Evolutionary conservation across 805 yeast species (phyloP), one percentile per base, ranked within the genome.

Genomic region (Candida anglica): DNA sequence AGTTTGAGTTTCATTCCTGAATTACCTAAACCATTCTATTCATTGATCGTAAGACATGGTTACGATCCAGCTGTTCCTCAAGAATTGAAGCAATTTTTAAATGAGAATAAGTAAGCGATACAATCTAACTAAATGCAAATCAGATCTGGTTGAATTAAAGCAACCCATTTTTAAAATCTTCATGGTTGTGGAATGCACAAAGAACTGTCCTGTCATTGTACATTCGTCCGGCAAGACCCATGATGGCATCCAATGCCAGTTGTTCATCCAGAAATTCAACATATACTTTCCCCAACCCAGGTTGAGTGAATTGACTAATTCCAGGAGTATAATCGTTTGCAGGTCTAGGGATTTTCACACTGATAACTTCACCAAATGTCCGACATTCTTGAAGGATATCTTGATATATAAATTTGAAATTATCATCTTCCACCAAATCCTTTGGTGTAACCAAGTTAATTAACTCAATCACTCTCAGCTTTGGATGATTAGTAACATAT

Each of bases 1-100:
- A 82, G 91, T 27, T 71, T 88, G 25, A 86, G 93, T 33, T 84
- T 87, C 43, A 74, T 87, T 3, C 82, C 89, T 6, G 77, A 77
- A 48, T 59, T 88, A 5, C 94, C 95, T 0, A 74, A 71, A 20
- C 61, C 67, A 3, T 61, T 88, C 20, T 85, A 82, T 51, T 80
- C 74, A 40, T 53, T 81, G 37, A 62, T 84, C 24, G 71, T 69
- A 7, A 63, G 86, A 32, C 93, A 83, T 52, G 73, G 81, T 0
- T 73, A 64, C 43, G 89, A 83, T 43, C 55, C 55, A 10, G 47
- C 43, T 15, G 73, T 67, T 9, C 66, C 70, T 1, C 31, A 43
- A 17, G 59, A 64, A 40, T 40, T 66, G 23, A 63, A 57, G 42
- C 23, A 26, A 14, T 25, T 25, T 25, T 7, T 25, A 14, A 14